phyloP scores from a whole-genome alignment of 169 alveolate species.

The Perkinsus marinus region DNA sequence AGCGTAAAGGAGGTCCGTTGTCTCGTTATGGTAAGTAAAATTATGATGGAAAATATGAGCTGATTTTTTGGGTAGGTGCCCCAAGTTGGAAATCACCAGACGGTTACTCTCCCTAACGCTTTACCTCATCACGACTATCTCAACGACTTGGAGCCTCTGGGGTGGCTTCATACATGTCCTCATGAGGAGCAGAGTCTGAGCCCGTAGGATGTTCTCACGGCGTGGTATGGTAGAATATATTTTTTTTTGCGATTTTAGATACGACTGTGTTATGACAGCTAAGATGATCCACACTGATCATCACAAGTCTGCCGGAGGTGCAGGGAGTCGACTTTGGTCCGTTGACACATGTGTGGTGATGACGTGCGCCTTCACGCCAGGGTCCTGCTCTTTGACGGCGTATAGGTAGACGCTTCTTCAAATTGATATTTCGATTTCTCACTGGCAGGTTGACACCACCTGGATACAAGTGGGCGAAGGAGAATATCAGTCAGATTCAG shows the following conservation, averaged over 20 bases:
- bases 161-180: slow-evolving; percentile 95
- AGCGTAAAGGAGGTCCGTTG: slow-evolving; percentile 45
- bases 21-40: slow-evolving; percentile 14
- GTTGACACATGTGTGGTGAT: slow-evolving; percentile 7
- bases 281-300: slow-evolving; percentile 26
- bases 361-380: slow-evolving; percentile 84
- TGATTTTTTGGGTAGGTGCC: slow-evolving; percentile 75
- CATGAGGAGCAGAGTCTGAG: slow-evolving; percentile 44
- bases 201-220: not conserved
- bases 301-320: slow-evolving; percentile 5
- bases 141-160: slow-evolving; percentile 86
- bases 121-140: slow-evolving; percentile 82
- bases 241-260: not conserved
- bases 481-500: slow-evolving; percentile 28
- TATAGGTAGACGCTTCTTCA: slow-evolving; percentile 7
- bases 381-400: slow-evolving; percentile 90
- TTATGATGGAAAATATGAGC: not conserved
- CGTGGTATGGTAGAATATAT: not conserved
- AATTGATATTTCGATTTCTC: no score
- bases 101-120: slow-evolving; percentile 71
- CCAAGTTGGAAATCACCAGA: slow-evolving; percentile 88
- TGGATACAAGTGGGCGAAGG: slow-evolving; percentile 84
- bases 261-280: slow-evolving; percentile 24
- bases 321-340: slow-evolving; percentile 9
- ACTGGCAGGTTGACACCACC: slow-evolving; percentile 63